Percentiles rank a stretch among this genome's conserved stretches.
Conservation (phyloP, 202 grass and related monocot species). For the Brachypodium distachyon region DNA sequence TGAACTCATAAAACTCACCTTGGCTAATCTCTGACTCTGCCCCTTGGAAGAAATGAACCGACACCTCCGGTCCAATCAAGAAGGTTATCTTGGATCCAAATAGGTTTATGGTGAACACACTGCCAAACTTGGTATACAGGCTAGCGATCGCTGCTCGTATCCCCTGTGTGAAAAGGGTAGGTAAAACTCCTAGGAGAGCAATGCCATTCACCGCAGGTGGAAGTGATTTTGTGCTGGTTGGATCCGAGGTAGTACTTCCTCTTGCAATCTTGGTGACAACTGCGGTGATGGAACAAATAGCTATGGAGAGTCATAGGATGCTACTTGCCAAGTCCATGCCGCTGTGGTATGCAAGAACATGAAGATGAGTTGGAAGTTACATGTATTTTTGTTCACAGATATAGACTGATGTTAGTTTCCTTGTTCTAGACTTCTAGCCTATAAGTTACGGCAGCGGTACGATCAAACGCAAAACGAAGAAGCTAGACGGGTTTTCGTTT, state of each 20-base stretch:
- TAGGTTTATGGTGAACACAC: background rate
- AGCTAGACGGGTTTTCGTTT: no score
- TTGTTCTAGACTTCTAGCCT: no score
- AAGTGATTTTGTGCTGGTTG: background rate
- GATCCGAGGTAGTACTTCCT: background rate
- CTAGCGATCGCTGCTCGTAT: background rate
- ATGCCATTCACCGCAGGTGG: background rate
- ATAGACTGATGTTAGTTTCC: no score
- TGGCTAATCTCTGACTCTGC: conserved; percentile 8
- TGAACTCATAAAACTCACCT: background rate
- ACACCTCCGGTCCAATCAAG: background rate
- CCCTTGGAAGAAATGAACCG: background rate
- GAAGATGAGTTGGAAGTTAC: background rate
- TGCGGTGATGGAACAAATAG: background rate
- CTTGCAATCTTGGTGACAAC: background rate
- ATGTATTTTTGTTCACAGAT: background rate
- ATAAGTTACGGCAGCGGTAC: no score
- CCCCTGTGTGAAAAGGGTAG: background rate
- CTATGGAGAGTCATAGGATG: background rate
- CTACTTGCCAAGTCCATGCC: background rate
- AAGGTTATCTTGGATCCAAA: background rate
- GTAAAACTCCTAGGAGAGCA: background rate
- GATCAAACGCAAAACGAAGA: no score
- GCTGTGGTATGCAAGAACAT: background rate
- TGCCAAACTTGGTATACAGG: background rate